A percentile compares a stretch with the other conserved stretches of the same genome.
These are phyloP conservation scores for Casaregolazyma lundiana DNA, from an alignment of 1,139 yeast genomes.

Conservation along the genomic window DNA sequence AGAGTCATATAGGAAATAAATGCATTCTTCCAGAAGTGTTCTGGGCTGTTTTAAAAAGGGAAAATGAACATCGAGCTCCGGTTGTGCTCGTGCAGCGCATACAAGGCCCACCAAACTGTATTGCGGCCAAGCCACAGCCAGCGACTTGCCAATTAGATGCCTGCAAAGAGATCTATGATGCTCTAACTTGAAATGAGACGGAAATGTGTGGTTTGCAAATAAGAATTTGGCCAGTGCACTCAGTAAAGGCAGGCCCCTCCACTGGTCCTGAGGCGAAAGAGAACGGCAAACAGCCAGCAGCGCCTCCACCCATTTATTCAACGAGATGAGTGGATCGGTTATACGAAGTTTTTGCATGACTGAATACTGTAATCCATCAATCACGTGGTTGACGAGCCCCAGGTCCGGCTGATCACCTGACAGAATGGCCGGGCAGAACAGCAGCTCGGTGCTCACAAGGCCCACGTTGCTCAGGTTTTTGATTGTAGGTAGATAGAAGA, in stretches of 20 bases:
- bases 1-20: slow-evolving; percentile 3
- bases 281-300: slow-evolving; percentile 27
- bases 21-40: slow-evolving; percentile 1
- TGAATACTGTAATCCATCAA: slow-evolving; percentile 38
- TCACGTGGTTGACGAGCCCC: slow-evolving; percentile 19
- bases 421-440: slow-evolving; percentile 47
- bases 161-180: slow-evolving; percentile 12
- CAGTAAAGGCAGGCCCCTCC: slow-evolving; percentile 56
- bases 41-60: slow-evolving; percentile 1
- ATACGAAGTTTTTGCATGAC: slow-evolving; percentile 51
- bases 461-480: slow-evolving; percentile 55
- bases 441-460: slow-evolving; percentile 47
- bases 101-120: slow-evolving; percentile 8
- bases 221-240: slow-evolving; percentile 41
- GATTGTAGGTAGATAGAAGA: slow-evolving; percentile 58
- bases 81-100: slow-evolving; percentile 14
- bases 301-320: slow-evolving; percentile 48
- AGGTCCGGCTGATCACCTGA: slow-evolving; percentile 17
- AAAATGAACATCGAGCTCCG: slow-evolving; percentile 3
- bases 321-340: slow-evolving; percentile 58
- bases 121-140: slow-evolving; percentile 4
- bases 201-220: background rate
- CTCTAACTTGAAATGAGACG: background rate
- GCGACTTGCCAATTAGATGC: slow-evolving; percentile 15
- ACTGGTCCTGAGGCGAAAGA: slow-evolving; percentile 28